Evolutionary conservation across 1,139 yeast species (phyloP).

Genomic region (Candida glucosophila): DNA sequence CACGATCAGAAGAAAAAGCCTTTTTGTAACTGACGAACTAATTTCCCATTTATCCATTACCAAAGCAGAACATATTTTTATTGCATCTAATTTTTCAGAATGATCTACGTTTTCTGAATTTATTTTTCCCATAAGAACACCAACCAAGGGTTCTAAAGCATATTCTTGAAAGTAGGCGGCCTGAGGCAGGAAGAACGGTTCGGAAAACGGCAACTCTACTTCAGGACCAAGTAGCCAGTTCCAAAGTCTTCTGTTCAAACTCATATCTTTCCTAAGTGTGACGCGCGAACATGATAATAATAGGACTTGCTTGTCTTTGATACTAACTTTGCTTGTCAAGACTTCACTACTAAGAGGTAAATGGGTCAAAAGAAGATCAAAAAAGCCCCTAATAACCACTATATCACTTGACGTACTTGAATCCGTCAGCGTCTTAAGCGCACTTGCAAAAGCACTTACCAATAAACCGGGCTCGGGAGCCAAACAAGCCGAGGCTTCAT

Average conservation of each 20-base stretch:
- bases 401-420: slow-evolving; percentile 37
- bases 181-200: slow-evolving; percentile 12
- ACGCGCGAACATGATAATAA: slow-evolving; percentile 58
- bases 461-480: slow-evolving; percentile 75
- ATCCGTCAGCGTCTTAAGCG: slow-evolving; percentile 46
- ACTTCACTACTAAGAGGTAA: slow-evolving; percentile 58
- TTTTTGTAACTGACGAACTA: slow-evolving; percentile 63
- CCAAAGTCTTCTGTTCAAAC: slow-evolving; percentile 88
- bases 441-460: slow-evolving; percentile 62
- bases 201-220: slow-evolving; percentile 19
- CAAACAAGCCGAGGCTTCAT: slow-evolving; percentile 53
- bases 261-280: slow-evolving; percentile 80
- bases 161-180: slow-evolving; percentile 48
- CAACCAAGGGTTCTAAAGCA: slow-evolving; percentile 43
- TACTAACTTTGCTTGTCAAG: slow-evolving; percentile 36
- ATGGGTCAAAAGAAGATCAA: slow-evolving; percentile 67
- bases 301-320: slow-evolving; percentile 49
- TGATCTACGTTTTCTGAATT: slow-evolving; percentile 21
- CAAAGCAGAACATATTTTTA: slow-evolving; percentile 53
- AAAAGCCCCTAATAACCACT: slow-evolving; percentile 80
- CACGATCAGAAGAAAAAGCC: slow-evolving; percentile 38
- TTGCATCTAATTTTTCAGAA: slow-evolving; percentile 38
- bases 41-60: slow-evolving; percentile 93
- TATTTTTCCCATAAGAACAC: slow-evolving; percentile 46
- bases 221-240: slow-evolving; percentile 83